Base-by-base conservation (phyloP, 495 filamentous ascomycete genomes). In the Glarea lozoyensis region DNA sequence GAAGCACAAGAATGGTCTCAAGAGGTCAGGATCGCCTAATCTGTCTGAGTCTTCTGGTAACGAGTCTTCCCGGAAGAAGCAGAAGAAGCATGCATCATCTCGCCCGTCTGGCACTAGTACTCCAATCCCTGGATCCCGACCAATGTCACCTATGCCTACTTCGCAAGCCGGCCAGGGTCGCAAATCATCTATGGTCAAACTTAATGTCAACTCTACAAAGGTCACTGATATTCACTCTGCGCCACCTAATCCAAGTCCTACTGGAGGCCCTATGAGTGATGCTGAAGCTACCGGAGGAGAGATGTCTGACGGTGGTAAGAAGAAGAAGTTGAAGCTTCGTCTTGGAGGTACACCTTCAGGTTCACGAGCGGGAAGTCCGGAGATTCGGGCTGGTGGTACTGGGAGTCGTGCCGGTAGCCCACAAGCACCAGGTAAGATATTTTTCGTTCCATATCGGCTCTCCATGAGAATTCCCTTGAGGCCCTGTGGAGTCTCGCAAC, bases 1-100 rank as follows among this genome's bases (percentile, higher is more conserved):
- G 65, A 84, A 87, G 63, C 52, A 65, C 53, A 78, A 74, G 37
- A 70, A 70, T 29, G 25, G 7, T 36, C 77, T 89, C 35, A 97
- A 96, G 63, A 80, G 92, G 13, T 68, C 82, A 16, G 89, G 90
- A 21, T 95, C 90, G 21, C 87, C 89, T 5, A 80, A 86, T 51
- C 70, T 80, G 15, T 96, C 92, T 10, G 73, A 96, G 55, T 82
- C 85, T 13, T 93, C 86, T 63, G 93, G 88, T 37, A 89, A 84
- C 47, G 92, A 98, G 56, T 84, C 83, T 1, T 75, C 78, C 17
- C 84, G 85, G 31, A 94, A 94, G 68, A 95, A 94, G 73, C 69
- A 74, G 29, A 86, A 79, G 57, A 78, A 76, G 42, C 70, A 78
- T 46, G 55, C 52, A n/a, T 43, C 48, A 1, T 65, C 73, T 18